These are phyloP conservation scores for Penicillium bovifimosum DNA, from an alignment of 495 filamentous ascomycete genomes.

Conservation along the genomic window DNA sequence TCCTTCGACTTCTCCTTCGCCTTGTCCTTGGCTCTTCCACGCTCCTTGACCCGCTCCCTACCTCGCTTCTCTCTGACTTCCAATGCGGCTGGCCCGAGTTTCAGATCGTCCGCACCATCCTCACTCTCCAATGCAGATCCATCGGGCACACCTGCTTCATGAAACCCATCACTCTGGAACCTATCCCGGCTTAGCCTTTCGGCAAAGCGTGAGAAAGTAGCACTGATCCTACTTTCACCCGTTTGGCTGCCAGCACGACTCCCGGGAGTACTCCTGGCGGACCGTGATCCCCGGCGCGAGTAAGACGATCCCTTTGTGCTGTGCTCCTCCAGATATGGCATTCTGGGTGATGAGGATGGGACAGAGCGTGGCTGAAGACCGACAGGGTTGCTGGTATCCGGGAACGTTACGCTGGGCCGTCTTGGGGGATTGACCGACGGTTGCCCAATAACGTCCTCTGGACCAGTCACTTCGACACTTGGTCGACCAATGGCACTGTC, in stretches of 20 bases:
- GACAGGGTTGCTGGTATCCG: slow-evolving; percentile 28
- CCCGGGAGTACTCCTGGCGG: slow-evolving; percentile 48
- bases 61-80: slow-evolving; percentile 31
- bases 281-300: slow-evolving; percentile 56
- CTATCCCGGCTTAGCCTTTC: slow-evolving; percentile 47
- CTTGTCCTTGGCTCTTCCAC: slow-evolving; percentile 24
- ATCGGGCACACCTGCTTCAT: slow-evolving; percentile 26
- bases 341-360: slow-evolving; percentile 43
- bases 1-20: slow-evolving; percentile 38
- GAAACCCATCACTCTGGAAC: slow-evolving; percentile 25
- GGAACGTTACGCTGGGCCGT: slow-evolving; percentile 27
- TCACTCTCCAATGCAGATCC: slow-evolving; percentile 29
- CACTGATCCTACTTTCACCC: slow-evolving; percentile 60
- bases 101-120: slow-evolving; percentile 22
- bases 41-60: slow-evolving; percentile 24
- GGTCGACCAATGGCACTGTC: slow-evolving; percentile 29
- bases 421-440: slow-evolving; percentile 7
- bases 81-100: slow-evolving; percentile 14
- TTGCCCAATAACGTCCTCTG: slow-evolving; percentile 13
- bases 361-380: slow-evolving; percentile 36
- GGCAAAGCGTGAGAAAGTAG: slow-evolving; percentile 60
- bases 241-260: slow-evolving; percentile 64
- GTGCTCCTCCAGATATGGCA: slow-evolving; percentile 45
- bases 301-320: slow-evolving; percentile 45
- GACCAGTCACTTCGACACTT: slow-evolving; percentile 40